A percentile compares a stretch with the other conserved stretches of the same genome.
Evolutionary conservation across 768 basidiomycete genomes (phyloP).

Genomic region (Suillus decipiens): DNA sequence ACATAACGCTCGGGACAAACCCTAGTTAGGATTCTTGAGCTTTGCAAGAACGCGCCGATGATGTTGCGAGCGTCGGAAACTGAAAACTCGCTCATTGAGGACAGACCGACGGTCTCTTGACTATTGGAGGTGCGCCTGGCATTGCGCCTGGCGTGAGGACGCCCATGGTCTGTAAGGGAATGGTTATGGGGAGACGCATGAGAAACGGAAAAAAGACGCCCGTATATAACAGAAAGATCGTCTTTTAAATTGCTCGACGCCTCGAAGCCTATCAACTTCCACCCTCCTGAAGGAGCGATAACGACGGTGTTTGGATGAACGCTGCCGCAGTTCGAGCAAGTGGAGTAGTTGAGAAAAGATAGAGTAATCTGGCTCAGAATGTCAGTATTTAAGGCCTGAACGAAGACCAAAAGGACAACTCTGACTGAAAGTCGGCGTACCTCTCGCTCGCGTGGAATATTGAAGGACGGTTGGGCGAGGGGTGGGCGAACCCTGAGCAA

Average conservation of each 20-base stretch:
- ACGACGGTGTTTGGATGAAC: constrained; percentile 77
- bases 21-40: too few species aligned
- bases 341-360: constrained; percentile 85
- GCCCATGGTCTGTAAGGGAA: constrained; percentile 57
- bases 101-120: constrained; percentile 82
- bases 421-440: constrained; percentile 86
- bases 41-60: too few species aligned
- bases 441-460: constrained; percentile 64
- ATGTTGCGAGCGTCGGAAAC: neutral
- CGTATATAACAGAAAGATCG: constrained; percentile 76
- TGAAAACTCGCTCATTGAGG: constrained; percentile 69
- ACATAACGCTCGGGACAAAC: too few species aligned
- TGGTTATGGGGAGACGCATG: constrained; percentile 12
- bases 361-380: constrained; percentile 67
- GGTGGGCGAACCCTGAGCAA: constrained; percentile 78
- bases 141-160: constrained; percentile 62
- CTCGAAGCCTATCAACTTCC: constrained; percentile 96
- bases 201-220: constrained; percentile 38
- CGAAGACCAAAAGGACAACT: neutral
- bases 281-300: constrained; percentile 91
- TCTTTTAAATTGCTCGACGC: constrained; percentile 83
- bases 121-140: constrained; percentile 75
- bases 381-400: neutral
- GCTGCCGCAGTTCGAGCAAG: constrained; percentile 81
- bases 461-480: constrained; percentile 58